Evolutionary conservation across 2,329 filamentous ascomycete genomes (phyloP).

Genomic region (Colletotrichum viniferum): DNA sequence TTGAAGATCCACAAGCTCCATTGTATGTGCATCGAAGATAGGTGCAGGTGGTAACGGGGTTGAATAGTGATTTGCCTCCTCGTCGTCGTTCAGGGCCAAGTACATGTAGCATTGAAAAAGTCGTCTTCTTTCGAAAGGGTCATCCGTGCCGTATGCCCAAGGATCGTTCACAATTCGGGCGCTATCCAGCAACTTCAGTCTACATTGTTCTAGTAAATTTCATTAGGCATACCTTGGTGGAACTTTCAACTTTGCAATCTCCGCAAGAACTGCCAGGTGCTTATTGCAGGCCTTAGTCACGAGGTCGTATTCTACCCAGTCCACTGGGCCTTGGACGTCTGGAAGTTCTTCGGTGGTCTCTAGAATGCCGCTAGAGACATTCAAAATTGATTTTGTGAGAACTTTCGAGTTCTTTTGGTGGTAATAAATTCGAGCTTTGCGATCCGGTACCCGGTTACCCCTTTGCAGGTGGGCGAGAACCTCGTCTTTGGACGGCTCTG

Average conservation of each 20-base stretch:
- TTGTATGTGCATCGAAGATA: conserved; percentile 65
- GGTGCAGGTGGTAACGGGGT: conserved; percentile 69
- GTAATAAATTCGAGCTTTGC: background rate
- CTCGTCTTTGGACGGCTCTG: background rate
- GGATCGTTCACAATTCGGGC: conserved; percentile 39
- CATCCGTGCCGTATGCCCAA: background rate
- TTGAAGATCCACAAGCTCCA: conserved; percentile 72
- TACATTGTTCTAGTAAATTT: background rate
- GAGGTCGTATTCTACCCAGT: conserved; percentile 51
- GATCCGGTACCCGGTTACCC: background rate
- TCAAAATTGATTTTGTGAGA: background rate
- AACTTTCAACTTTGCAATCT: background rate
- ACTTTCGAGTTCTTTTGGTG: background rate
- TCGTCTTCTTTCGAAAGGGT: background rate
- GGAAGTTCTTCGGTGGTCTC: background rate
- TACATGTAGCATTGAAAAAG: background rate
- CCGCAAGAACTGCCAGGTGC: background rate
- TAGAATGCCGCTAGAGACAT: background rate
- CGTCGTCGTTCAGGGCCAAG: conserved; percentile 63
- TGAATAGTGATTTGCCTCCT: conserved; percentile 65
- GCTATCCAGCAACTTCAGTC: background rate
- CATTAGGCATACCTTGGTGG: conserved; percentile 38
- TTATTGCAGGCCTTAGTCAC: conserved; percentile 60
- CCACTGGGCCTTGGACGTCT: background rate
- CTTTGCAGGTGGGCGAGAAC: background rate